These are phyloP conservation scores for Colletotrichum sp. DNA, from an alignment of 2,329 filamentous ascomycete species.

Conservation along the genomic window DNA sequence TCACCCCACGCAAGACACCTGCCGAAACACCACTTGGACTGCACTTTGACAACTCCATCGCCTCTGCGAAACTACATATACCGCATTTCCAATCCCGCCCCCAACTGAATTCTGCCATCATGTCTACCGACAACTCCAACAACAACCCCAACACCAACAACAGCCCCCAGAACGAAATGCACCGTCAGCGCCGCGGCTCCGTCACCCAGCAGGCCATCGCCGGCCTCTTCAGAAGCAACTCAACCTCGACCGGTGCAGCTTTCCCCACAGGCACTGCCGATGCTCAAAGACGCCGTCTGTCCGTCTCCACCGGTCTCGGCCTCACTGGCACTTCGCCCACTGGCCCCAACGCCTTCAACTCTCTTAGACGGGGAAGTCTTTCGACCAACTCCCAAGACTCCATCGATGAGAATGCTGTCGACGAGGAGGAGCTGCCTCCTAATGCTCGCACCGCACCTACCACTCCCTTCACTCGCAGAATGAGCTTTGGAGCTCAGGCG, in stretches of 20 bases:
- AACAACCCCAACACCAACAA: not conserved
- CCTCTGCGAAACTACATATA: conserved; percentile 1
- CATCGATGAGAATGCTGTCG: conserved; percentile 75
- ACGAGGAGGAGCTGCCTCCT: conserved; percentile 67
- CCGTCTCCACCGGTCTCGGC: conserved; percentile 76
- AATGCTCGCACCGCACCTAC: conserved; percentile 63
- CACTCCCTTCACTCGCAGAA: conserved; percentile 80
- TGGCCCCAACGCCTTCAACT: conserved; percentile 54
- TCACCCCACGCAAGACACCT: conserved; percentile 14
- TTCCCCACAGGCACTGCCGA: conserved; percentile 52
- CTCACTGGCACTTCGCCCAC: conserved; percentile 75
- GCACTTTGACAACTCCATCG: not conserved
- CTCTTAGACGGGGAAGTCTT: conserved; percentile 68
- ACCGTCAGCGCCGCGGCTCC: conserved; percentile 56
- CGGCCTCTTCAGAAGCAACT: conserved; percentile 65
- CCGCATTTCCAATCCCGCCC: not conserved
- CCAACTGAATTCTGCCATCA: not conserved
- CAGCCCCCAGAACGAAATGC: conserved; percentile 22
- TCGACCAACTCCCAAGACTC: conserved; percentile 68
- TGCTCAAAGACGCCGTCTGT: conserved; percentile 71
- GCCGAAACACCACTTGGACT: conserved; percentile 3
- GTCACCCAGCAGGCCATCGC: conserved; percentile 62
- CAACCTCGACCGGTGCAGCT: conserved; percentile 47
- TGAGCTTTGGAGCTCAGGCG: conserved; percentile 89
- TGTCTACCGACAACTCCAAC: conserved; percentile 20